Evolutionary conservation across 257 asterid species (phyloP), one percentile per base, ranked within the genome.

Genomic region (Henckelia pumila): DNA sequence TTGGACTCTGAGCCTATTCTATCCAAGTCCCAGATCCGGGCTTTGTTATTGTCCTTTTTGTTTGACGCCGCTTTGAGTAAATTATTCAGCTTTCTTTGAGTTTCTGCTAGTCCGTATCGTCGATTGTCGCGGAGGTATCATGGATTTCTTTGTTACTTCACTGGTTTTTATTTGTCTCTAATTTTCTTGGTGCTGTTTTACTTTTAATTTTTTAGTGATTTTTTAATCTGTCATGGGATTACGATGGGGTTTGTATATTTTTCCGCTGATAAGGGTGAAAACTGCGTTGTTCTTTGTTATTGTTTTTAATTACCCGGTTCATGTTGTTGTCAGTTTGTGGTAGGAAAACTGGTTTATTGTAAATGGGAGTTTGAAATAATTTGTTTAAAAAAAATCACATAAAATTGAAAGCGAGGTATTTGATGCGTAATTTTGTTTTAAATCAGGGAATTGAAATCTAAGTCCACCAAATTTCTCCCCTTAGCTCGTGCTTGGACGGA

Each of bases 1-100:
- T 70, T 77, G 20, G 26, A 52, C 47, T 61, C 24, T 68, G 71
- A 59, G 69, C 65, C 62, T 11, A 60, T 65, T 68, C 50, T 58
- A 23, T 17, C 9, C 55, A 14, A 14, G 22, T 10, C n/a, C 24
- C 23, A 40, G 25, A 23, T 40, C 37, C 5, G 14, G 3, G 35
- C 35, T 13, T 19, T 52, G 22, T 57, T 7, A n/a, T 33, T 47
- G 8, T 44, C 23, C 0, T 28, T 4, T 28, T 37, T 26, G 23
- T 22, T 9, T 59, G 17, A 32, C 47, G 19, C 47, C 25, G 40
- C 44, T 66, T 49, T 61, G 24, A n/a, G 63, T 56, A 55, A 25
- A 25, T 22, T 53, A 33, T 37, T 40, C 32, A 56, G 63, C 23
- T 56, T 58, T 22, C 8, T 7, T 24, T 40, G 25, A 17, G 26